These are phyloP conservation scores for Microstegium vimineum DNA, from an alignment of 176 grass and related monocot species.

Conservation along the genomic window DNA sequence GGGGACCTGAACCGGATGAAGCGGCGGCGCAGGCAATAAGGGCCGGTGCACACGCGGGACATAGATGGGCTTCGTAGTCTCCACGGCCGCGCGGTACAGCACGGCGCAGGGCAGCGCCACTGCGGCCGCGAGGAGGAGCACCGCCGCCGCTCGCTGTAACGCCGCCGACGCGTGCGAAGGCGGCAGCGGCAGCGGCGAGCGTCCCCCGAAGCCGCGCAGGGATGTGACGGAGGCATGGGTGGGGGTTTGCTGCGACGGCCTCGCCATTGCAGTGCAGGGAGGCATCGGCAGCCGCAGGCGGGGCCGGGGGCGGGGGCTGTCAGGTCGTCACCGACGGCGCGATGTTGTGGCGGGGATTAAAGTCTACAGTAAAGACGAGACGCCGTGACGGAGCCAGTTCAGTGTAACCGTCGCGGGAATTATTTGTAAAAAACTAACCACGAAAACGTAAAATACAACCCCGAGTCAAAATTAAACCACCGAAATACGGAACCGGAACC, in stretches of 20 bases:
- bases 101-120: conserved; percentile 43
- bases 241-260: neutral
- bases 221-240: neutral
- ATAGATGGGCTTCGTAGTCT: neutral
- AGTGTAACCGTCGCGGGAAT: neutral
- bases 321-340: neutral
- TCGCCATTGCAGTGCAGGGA: conserved; percentile 29
- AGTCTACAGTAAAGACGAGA: too few species aligned
- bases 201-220: neutral
- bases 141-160: conserved; percentile 1
- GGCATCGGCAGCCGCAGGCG: neutral
- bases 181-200: neutral
- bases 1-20: neutral
- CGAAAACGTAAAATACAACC: neutral
- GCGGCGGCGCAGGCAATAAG: neutral
- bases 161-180: neutral
- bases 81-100: conserved; percentile 36
- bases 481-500: too few species aligned
- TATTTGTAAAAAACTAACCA: neutral
- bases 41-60: neutral
- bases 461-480: too few species aligned
- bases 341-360: neutral
- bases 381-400: neutral
- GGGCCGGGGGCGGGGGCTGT: neutral
- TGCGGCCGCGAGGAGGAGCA: conserved; percentile 33